These are phyloP conservation scores for Diaporthe eres DNA, from an alignment of 2,329 filamentous ascomycete genomes.

Conservation along the genomic window DNA sequence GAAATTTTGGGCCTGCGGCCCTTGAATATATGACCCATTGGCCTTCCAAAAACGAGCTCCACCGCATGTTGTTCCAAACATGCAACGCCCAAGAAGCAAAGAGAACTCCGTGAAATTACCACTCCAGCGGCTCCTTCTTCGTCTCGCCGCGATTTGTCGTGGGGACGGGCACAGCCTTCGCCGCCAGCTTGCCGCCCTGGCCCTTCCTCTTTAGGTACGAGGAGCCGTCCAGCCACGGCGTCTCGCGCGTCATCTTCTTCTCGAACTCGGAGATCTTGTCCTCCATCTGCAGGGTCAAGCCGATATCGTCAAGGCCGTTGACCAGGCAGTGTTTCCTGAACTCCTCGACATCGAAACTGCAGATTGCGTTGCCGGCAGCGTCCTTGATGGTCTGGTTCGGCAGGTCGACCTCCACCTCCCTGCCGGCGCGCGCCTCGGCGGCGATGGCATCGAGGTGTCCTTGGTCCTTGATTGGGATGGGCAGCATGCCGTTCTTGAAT, in stretches of 20 bases:
- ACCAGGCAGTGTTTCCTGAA: conserved; percentile 95
- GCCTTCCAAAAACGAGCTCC: conserved; percentile 12
- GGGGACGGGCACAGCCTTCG: conserved; percentile 78
- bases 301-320: conserved; percentile 96
- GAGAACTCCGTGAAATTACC: conserved; percentile 65
- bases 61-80: conserved; percentile 24
- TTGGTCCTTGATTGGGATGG: conserved; percentile 80
- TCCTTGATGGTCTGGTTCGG: conserved; percentile 87
- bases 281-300: conserved; percentile 91
- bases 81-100: conserved; percentile 25
- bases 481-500: conserved; percentile 99
- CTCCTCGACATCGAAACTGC: conserved; percentile 88
- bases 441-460: conserved; percentile 78
- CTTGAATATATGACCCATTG: neutral
- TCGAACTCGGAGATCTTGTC: conserved; percentile 91
- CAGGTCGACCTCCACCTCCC: conserved; percentile 91
- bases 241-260: conserved; percentile 79
- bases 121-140: conserved; percentile 88
- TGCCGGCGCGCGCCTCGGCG: conserved; percentile 82
- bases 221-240: conserved; percentile 91
- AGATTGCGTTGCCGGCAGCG: conserved; percentile 79
- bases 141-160: conserved; percentile 91
- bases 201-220: conserved; percentile 79
- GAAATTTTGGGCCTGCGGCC: neutral
- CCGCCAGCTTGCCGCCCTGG: conserved; percentile 67